Conservation (phyloP, 805 yeast species). For the Ogataea ramenticola region DNA sequence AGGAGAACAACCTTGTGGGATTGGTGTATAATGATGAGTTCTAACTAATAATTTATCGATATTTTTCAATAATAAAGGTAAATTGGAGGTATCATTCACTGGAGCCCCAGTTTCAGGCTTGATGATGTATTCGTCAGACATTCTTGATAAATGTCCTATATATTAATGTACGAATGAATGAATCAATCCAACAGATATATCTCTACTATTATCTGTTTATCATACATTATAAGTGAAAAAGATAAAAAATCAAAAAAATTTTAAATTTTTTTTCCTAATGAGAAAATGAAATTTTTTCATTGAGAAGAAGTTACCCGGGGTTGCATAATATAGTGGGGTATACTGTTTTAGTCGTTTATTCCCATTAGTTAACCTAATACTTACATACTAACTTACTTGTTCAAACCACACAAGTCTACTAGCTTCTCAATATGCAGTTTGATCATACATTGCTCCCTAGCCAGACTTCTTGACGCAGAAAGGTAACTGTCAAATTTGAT, state of each 20-base stretch:
- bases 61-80: conserved; percentile 93
- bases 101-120: conserved; percentile 82
- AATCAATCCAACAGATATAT: too few species aligned
- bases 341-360: neutral
- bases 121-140: conserved; percentile 60
- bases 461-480: conserved; percentile 40
- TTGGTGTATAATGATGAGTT: conserved; percentile 96
- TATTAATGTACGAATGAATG: too few species aligned
- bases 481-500: conserved; percentile 36
- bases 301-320: too few species aligned
- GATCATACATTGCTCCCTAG: conserved; percentile 56
- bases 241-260: neutral
- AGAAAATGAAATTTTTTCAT: neutral
- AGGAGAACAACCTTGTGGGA: conserved; percentile 93
- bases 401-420: conserved; percentile 10
- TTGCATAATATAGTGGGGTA: too few species aligned
- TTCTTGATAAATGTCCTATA: neutral
- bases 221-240: too few species aligned
- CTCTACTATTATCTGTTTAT: too few species aligned
- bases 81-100: conserved; percentile 79
- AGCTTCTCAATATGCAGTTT: conserved; percentile 38
- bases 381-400: neutral
- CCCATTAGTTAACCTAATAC: neutral
- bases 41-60: conserved; percentile 91
- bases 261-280: too few species aligned